A percentile compares a stretch with the other conserved stretches of the same genome.
These are phyloP conservation scores for Lepidium sativum DNA, from an alignment of 345 rosid genomes.

Conservation along the genomic window DNA sequence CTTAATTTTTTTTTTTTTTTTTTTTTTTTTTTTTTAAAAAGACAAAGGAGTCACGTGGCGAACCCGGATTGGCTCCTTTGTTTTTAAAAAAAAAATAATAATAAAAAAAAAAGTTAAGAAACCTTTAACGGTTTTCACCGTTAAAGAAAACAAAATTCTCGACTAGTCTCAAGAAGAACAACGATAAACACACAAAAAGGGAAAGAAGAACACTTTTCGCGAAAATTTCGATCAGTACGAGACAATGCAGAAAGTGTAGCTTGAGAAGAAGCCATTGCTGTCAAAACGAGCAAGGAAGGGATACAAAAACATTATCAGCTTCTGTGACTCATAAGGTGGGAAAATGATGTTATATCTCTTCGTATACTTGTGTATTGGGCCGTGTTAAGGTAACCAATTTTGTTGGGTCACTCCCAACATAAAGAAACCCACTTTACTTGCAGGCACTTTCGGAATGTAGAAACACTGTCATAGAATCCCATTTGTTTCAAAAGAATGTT, in stretches of 20 bases:
- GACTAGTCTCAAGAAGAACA: too few relatives aligned
- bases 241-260: constrained; percentile 48
- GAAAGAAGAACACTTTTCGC: constrained; percentile 25
- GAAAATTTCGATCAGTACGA: constrained; percentile 26
- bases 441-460: too few relatives aligned
- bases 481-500: too few relatives aligned
- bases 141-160: constrained; percentile 40
- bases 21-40: too few relatives aligned
- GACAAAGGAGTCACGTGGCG: constrained; percentile 44
- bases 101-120: too few relatives aligned
- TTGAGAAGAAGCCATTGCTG: constrained; percentile 46
- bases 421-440: neutral
- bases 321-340: constrained; percentile 7
- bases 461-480: too few relatives aligned
- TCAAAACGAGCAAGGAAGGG: neutral
- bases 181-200: too few relatives aligned
- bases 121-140: too few relatives aligned
- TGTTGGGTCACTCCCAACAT: neutral
- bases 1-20: too few relatives aligned
- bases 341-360: constrained; percentile 13
- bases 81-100: too few relatives aligned
- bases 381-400: neutral
- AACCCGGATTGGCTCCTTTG: too few relatives aligned
- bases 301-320: neutral
- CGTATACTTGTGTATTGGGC: neutral